These are phyloP conservation scores for Ceratobasidium sp. DNA, from an alignment of 1,284 basidiomycete genomes.

Conservation along the genomic window DNA sequence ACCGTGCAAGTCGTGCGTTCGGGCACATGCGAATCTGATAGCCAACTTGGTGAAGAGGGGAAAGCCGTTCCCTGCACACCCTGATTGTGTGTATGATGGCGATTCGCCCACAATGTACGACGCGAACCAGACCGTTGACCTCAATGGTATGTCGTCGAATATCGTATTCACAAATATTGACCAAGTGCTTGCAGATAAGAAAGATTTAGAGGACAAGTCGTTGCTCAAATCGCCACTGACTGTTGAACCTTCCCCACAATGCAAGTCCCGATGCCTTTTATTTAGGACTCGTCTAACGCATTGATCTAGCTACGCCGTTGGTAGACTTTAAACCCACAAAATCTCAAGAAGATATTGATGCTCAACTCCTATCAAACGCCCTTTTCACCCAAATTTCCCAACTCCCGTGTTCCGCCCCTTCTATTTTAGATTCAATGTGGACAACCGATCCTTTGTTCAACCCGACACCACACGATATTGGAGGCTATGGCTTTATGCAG, in stretches of 20 bases:
- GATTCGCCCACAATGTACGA: slow-evolving; percentile 36
- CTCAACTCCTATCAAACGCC: slow-evolving; percentile 8
- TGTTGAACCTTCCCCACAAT: slow-evolving; percentile 8
- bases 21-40: slow-evolving; percentile 39
- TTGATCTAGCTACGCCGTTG: neutral
- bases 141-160: slow-evolving; percentile 24
- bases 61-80: slow-evolving; percentile 41
- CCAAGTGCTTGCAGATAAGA: slow-evolving; percentile 6
- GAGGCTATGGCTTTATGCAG: slow-evolving; percentile 36
- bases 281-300: neutral
- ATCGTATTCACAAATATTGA: neutral
- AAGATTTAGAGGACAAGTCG: slow-evolving; percentile 27
- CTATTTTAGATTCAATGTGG: slow-evolving; percentile 37
- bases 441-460: slow-evolving; percentile 19
- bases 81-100: slow-evolving; percentile 43
- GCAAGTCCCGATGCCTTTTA: neutral
- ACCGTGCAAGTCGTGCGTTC: slow-evolving; percentile 43
- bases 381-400: slow-evolving; percentile 30
- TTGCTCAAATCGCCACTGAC: slow-evolving; percentile 20
- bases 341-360: slow-evolving; percentile 16
- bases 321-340: slow-evolving; percentile 2
- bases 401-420: neutral
- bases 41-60: slow-evolving; percentile 38
- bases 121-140: slow-evolving; percentile 29
- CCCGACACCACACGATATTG: slow-evolving; percentile 19